These are phyloP conservation scores for Pythium insidiosum DNA, from an alignment of 352 stramenopile species.

Conservation along the genomic window DNA sequence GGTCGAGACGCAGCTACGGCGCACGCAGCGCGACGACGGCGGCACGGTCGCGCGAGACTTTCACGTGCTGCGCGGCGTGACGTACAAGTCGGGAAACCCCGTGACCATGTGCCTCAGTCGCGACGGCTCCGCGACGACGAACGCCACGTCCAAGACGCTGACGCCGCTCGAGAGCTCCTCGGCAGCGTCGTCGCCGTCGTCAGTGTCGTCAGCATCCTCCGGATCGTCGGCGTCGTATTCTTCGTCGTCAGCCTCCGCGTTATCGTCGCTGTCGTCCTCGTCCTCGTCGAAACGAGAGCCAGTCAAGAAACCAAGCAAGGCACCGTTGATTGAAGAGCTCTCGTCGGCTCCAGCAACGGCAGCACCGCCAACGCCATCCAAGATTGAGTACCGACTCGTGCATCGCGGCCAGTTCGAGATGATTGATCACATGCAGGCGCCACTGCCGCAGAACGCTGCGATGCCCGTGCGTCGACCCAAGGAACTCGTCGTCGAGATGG, in stretches of 20 bases:
- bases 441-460: slow-evolving; percentile 18
- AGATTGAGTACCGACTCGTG: slow-evolving; percentile 50
- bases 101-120: slow-evolving; percentile 77
- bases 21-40: slow-evolving; percentile 16
- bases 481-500: slow-evolving; percentile 60
- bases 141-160: slow-evolving; percentile 4
- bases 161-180: slow-evolving; percentile 16
- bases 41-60: slow-evolving; percentile 36
- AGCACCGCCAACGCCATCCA: slow-evolving; percentile 9
- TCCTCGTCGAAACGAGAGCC: too few relatives aligned
- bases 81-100: slow-evolving; percentile 78
- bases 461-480: slow-evolving; percentile 22
- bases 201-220: too few relatives aligned
- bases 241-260: too few relatives aligned
- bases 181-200: too few relatives aligned
- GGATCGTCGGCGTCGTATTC: too few relatives aligned
- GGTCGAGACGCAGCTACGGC: slow-evolving; percentile 51
- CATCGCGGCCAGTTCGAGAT: slow-evolving; percentile 67
- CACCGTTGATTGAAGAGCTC: slow-evolving; percentile 12
- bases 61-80: slow-evolving; percentile 79
- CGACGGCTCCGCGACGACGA: too few relatives aligned
- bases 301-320: neutral
- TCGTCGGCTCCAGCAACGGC: slow-evolving; percentile 3
- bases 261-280: too few relatives aligned
- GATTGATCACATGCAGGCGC: slow-evolving; percentile 64